Base-by-base conservation (phyloP, 371 early-diverging fungal genomes). In the Mortierella sp. region DNA sequence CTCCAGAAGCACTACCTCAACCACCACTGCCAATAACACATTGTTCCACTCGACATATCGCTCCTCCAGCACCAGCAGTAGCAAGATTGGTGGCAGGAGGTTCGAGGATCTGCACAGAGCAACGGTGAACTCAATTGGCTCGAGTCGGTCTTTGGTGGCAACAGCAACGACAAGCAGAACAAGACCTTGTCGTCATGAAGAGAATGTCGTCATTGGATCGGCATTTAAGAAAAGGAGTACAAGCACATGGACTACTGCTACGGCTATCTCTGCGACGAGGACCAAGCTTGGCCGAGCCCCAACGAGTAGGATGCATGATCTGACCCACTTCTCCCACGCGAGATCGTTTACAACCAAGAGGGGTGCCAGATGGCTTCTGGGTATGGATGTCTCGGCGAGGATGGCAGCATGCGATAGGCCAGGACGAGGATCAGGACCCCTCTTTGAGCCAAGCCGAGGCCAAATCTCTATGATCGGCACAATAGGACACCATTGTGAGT, bases 401-500 rank as follows among this genome's bases (percentile, higher is more conserved):
- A 34, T 34, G 34, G 34, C 37, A 58, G 58, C 8, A 22, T 58
- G 58, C 6, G 31, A 58, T 58, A 19, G 8, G 16, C 19, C 58
- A 31, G 58, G 19, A 19, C 8, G 19, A 29, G 58, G 7, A 6
- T 34, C 34, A 16, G 4, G 31, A 34, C 19, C 58, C 58, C 34
- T 58, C 58, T 58, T 58, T 58, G 58, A 58, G 58, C 34, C 58
- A 58, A 58, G 58, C 58, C 58, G 58, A 58, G 29, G 29, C 14
- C 58, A 22, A 22, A 8, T 14, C 22, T 14, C 19, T 34, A 14
- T 14, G 34, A 34, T 58, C 22, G 58, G 34, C 14, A 34, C 58
- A 29, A 58, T 58, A 22, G 58, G 22, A 19, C 58, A 34, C 31
- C 1, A 16, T 19, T 58, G 34, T 22, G 34, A 58, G n/a, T n/a